Percentiles rank a stretch among this genome's conserved stretches.
These are phyloP conservation scores for Melastoma malabathricum DNA, from an alignment of 345 rosid genomes.

Conservation along the genomic window DNA sequence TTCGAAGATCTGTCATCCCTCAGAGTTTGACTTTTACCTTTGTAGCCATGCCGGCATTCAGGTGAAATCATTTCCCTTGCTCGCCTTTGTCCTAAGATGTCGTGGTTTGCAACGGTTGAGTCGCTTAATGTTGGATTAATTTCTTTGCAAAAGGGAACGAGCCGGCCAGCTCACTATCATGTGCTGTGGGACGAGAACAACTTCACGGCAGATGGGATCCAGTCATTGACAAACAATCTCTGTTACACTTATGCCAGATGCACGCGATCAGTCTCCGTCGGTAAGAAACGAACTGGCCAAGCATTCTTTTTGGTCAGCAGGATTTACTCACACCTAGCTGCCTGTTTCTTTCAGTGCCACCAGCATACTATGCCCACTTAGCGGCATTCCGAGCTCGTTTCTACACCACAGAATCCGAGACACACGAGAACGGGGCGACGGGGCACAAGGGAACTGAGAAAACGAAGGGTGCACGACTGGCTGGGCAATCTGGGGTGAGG, in stretches of 20 bases:
- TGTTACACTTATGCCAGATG: conserved; percentile 98
- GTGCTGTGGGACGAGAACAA: conserved; percentile 99
- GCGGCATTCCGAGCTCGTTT: conserved; percentile 97
- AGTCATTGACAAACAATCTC: conserved; percentile 87
- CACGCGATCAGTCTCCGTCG: conserved; percentile 88
- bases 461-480: conserved; percentile 20
- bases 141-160: conserved; percentile 56
- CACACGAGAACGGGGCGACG: conserved; percentile 56
- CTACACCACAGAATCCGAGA: conserved; percentile 74
- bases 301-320: too few species aligned
- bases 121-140: background rate
- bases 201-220: conserved; percentile 94
- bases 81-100: background rate
- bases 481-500: conserved; percentile 50
- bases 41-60: conserved; percentile 99
- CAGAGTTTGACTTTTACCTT: conserved; percentile 91
- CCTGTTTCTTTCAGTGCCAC: conserved; percentile 54
- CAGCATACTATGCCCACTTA: conserved; percentile 92
- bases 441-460: conserved; percentile 21
- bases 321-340: background rate
- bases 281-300: conserved; percentile 20
- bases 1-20: conserved; percentile 89
- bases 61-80: conserved; percentile 27
- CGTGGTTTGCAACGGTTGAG: background rate
- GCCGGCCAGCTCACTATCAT: conserved; percentile 98